Conservation (phyloP, 192 early-diverging fungal species). For the Backusella tarrabulga region DNA sequence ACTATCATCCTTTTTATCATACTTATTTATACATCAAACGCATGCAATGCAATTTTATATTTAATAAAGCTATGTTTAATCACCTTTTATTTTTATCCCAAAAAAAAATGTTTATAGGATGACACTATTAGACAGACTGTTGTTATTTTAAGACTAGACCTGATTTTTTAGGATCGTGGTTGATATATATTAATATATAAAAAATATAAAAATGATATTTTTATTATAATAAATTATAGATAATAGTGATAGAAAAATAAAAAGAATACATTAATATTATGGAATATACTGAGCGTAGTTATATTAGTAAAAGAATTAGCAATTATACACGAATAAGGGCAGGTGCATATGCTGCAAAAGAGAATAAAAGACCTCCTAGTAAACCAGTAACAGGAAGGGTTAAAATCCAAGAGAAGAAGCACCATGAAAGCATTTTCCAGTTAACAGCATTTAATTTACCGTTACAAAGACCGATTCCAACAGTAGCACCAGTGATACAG, state of each 20-base stretch:
- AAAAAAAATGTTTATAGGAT: neutral
- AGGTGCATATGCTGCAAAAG: constrained; percentile 57
- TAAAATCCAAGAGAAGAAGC: constrained; percentile 70
- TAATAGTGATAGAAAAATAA: neutral
- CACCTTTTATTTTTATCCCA: neutral
- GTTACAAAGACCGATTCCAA: constrained; percentile 73
- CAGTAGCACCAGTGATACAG: constrained; percentile 78
- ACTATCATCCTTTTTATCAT: neutral
- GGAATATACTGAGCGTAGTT: neutral
- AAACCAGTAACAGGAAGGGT: constrained; percentile 74
- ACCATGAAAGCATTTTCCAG: constrained; percentile 70
- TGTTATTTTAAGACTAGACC: too few species aligned
- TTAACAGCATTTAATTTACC: constrained; percentile 61
- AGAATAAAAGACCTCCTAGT: constrained; percentile 63
- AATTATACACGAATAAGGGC: neutral
- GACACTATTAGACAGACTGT: neutral
- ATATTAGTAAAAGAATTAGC: neutral
- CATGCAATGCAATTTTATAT: neutral
- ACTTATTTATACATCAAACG: neutral
- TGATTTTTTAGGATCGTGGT: too few species aligned
- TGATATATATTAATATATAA: too few species aligned
- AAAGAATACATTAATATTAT: neutral
- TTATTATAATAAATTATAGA: neutral
- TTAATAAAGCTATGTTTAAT: neutral
- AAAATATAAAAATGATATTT: neutral